A percentile compares a stretch with the other conserved stretches of the same genome.
Conservation (phyloP, 108 stramenopile species). For the Hondaea fermentalgiana region DNA sequence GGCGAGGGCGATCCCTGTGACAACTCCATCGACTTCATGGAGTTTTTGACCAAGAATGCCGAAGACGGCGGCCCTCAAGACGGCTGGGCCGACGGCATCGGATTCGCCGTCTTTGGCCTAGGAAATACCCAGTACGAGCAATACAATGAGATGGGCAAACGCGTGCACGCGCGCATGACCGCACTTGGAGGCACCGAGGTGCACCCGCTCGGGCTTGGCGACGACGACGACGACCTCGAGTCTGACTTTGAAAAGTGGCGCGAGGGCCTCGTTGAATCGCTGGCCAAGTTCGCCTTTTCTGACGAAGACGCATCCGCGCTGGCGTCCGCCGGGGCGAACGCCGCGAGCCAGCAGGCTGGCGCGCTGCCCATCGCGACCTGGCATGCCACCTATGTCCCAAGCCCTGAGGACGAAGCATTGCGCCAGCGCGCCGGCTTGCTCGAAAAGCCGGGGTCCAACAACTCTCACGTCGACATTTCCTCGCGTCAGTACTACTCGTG, state of each 20-base stretch:
- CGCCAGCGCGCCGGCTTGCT: not conserved
- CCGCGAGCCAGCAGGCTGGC: not conserved
- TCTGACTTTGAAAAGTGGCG: constrained; percentile 94
- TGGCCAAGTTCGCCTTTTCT: constrained; percentile 24
- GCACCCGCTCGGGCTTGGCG: constrained; percentile 68
- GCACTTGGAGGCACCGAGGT: constrained; percentile 64
- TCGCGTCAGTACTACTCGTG: constrained; percentile 67
- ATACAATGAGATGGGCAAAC: constrained; percentile 88
- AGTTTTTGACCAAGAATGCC: constrained; percentile 43
- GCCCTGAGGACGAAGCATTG: not conserved
- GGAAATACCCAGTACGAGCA: constrained; percentile 95
- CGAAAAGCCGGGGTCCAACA: not conserved
- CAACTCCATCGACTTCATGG: constrained; percentile 74
- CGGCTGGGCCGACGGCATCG: constrained; percentile 39
- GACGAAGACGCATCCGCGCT: not conserved
- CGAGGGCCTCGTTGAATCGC: constrained; percentile 63
- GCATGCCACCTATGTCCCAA: not conserved
- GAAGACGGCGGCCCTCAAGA: constrained; percentile 18
- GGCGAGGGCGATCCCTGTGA: constrained; percentile 99
- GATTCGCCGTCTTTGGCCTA: constrained; percentile 91
- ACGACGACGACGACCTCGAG: constrained; percentile 89
- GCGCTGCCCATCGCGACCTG: not conserved
- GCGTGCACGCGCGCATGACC: constrained; percentile 61
- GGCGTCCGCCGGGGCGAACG: not conserved
- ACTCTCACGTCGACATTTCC: constrained; percentile 41